phyloP scores from a whole-genome alignment of 192 early-diverging fungal species.

The Entrophospora sp. region DNA sequence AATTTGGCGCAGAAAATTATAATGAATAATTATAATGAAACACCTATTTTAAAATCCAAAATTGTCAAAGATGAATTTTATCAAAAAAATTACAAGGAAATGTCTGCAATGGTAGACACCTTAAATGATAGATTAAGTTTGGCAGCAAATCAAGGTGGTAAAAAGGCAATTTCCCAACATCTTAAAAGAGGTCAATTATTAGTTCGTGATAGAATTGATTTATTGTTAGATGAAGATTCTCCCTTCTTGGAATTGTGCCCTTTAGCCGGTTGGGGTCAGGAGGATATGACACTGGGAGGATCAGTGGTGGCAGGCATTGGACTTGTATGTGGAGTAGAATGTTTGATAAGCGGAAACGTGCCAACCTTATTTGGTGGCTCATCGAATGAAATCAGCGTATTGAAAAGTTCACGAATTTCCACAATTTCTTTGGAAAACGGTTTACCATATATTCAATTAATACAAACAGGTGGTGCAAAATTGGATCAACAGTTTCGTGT shows the following conservation, averaged over 20 bases:
- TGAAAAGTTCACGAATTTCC: slow-evolving; percentile 45
- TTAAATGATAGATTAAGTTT: slow-evolving; percentile 44
- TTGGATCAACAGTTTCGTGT: slow-evolving; percentile 56
- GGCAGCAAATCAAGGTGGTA: slow-evolving; percentile 41
- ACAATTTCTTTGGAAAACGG: slow-evolving; percentile 49
- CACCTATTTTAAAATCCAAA: background rate
- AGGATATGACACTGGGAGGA: slow-evolving; percentile 57
- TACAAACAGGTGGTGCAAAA: slow-evolving; percentile 58
- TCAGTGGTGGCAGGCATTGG: slow-evolving; percentile 58
- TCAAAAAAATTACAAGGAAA: slow-evolving; percentile 42
- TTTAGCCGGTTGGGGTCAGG: slow-evolving; percentile 52
- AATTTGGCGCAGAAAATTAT: too few relatives aligned
- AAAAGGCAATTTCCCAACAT: slow-evolving; percentile 40
- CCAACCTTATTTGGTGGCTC: slow-evolving; percentile 56
- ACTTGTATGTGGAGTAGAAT: slow-evolving; percentile 48
- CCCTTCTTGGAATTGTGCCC: slow-evolving; percentile 55
- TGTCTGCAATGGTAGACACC: slow-evolving; percentile 37
- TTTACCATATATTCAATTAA: slow-evolving; percentile 47
- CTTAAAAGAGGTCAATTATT: slow-evolving; percentile 51
- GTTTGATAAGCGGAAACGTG: slow-evolving; percentile 48
- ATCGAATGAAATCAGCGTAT: slow-evolving; percentile 46
- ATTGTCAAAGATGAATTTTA: background rate
- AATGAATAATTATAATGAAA: background rate
- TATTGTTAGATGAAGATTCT: slow-evolving; percentile 54
- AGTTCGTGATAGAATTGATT: slow-evolving; percentile 49